Percentiles rank a stretch among this genome's conserved stretches.
These are phyloP conservation scores for Hanseniaspora singularis DNA, from an alignment of 805 yeast species.

Conservation along the genomic window DNA sequence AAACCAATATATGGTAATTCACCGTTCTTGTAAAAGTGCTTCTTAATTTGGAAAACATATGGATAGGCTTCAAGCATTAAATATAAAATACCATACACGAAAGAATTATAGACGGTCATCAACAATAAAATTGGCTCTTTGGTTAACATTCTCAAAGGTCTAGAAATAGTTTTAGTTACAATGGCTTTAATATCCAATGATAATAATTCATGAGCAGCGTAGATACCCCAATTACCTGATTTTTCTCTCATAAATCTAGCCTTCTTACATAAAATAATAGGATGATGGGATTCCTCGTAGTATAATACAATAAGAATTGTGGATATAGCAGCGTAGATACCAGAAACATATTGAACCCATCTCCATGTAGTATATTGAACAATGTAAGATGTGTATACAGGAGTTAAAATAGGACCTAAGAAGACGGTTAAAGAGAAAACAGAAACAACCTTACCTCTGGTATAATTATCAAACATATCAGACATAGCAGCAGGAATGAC, in stretches of 20 bases:
- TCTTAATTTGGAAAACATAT: slow-evolving; percentile 50
- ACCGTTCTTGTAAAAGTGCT: slow-evolving; percentile 38
- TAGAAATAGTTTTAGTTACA: slow-evolving; percentile 46
- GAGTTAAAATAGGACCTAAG: slow-evolving; percentile 71
- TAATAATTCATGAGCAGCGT: slow-evolving; percentile 61
- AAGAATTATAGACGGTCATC: slow-evolving; percentile 59
- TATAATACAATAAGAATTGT: slow-evolving; percentile 31
- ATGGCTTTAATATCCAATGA: slow-evolving; percentile 47
- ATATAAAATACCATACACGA: slow-evolving; percentile 70
- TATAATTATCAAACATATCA: slow-evolving; percentile 54
- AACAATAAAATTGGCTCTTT: slow-evolving; percentile 64
- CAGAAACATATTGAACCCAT: slow-evolving; percentile 66
- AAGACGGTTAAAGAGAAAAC: slow-evolving; percentile 63
- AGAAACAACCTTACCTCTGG: slow-evolving; percentile 67
- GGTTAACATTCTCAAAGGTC: slow-evolving; percentile 58
- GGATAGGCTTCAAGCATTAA: slow-evolving; percentile 67
- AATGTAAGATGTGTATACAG: slow-evolving; percentile 64
- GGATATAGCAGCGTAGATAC: slow-evolving; percentile 41
- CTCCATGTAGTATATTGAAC: slow-evolving; percentile 67
- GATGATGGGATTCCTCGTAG: slow-evolving; percentile 60
- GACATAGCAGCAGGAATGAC: slow-evolving; percentile 81
- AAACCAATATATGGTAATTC: slow-evolving; percentile 73
- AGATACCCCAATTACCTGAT: slow-evolving; percentile 75
- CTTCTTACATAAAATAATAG: slow-evolving; percentile 48
- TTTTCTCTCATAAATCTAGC: slow-evolving; percentile 50